Evolutionary conservation across 2,329 filamentous ascomycete species (phyloP).

Genomic region (Cordyceps farinosa): DNA sequence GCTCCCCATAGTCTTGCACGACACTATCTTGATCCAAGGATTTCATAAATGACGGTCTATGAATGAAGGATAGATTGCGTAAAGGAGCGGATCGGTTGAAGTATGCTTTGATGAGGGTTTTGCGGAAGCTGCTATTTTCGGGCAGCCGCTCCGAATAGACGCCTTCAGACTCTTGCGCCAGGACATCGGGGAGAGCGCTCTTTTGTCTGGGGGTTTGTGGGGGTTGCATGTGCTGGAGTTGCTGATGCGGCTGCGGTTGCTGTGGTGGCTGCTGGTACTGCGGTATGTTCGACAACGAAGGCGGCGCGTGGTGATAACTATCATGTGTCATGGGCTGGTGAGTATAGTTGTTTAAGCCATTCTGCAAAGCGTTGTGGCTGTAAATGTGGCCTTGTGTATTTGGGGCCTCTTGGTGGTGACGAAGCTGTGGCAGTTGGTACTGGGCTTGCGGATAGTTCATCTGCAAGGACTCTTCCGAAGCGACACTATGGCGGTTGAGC

Average conservation of each 20-base stretch:
- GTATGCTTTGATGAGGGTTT: slow-evolving; percentile 21
- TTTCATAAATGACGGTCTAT: slow-evolving; percentile 26
- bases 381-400: background rate
- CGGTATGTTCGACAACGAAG: background rate
- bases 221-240: slow-evolving; percentile 9
- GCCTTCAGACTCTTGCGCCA: slow-evolving; percentile 2
- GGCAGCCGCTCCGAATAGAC: slow-evolving; percentile 22
- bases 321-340: slow-evolving; percentile 7
- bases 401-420: slow-evolving; percentile 2
- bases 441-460: slow-evolving; percentile 3
- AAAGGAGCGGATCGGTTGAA: slow-evolving; percentile 26
- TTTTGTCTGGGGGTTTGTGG: background rate
- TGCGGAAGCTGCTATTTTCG: slow-evolving; percentile 19
- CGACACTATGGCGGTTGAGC: slow-evolving; percentile 8
- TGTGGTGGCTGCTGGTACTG: slow-evolving; percentile 11
- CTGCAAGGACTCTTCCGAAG: background rate
- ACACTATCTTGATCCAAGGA: slow-evolving; percentile 23
- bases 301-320: background rate
- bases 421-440: slow-evolving; percentile 12
- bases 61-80: slow-evolving; percentile 25
- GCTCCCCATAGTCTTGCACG: slow-evolving; percentile 24
- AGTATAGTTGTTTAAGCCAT: slow-evolving; percentile 4
- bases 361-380: background rate
- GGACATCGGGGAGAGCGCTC: background rate
- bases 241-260: slow-evolving; percentile 1